Conservation (phyloP, 225 moss, liverwort and hornwort species). For the Antitrichia curtipendula region DNA sequence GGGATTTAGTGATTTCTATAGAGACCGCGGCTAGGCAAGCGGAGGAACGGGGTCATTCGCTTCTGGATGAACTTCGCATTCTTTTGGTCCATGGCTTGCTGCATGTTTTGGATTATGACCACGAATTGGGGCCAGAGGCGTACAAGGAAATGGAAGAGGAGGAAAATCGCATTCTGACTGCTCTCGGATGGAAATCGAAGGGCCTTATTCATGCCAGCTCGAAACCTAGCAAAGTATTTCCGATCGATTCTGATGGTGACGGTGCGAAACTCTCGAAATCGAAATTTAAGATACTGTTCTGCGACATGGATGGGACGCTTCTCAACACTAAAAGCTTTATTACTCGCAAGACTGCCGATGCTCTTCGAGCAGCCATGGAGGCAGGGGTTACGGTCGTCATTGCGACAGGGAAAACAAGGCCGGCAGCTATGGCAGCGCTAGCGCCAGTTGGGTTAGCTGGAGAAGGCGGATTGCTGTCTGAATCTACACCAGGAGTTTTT, state of each 20-base stretch:
- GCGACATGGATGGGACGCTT: constrained; percentile 98
- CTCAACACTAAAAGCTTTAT: constrained; percentile 57
- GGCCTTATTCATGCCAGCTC: constrained; percentile 54
- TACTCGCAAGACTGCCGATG: constrained; percentile 50
- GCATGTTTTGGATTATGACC: constrained; percentile 80
- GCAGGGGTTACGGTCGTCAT: constrained; percentile 69
- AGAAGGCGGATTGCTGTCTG: constrained; percentile 40
- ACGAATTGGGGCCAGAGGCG: constrained; percentile 66
- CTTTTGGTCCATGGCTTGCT: constrained; percentile 90
- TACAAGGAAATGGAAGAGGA: constrained; percentile 66
- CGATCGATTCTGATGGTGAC: constrained; percentile 6
- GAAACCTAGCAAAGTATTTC: constrained; percentile 1
- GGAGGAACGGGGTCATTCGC: constrained; percentile 55
- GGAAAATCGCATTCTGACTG: constrained; percentile 57
- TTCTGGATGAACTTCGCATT: constrained; percentile 81
- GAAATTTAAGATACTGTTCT: constrained; percentile 66
- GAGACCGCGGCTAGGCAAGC: constrained; percentile 90
- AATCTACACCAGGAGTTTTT: constrained; percentile 56
- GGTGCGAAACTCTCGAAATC: constrained; percentile 7
- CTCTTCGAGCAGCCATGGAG: constrained; percentile 53
- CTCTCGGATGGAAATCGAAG: constrained; percentile 72
- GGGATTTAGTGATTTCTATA: constrained; percentile 82
- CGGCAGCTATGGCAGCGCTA: constrained; percentile 77
- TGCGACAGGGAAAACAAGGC: constrained; percentile 87
- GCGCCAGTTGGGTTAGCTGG: constrained; percentile 52